Conservation (phyloP, 495 filamentous ascomycete genomes). For the Friedmanniomyces endolithicus region DNA sequence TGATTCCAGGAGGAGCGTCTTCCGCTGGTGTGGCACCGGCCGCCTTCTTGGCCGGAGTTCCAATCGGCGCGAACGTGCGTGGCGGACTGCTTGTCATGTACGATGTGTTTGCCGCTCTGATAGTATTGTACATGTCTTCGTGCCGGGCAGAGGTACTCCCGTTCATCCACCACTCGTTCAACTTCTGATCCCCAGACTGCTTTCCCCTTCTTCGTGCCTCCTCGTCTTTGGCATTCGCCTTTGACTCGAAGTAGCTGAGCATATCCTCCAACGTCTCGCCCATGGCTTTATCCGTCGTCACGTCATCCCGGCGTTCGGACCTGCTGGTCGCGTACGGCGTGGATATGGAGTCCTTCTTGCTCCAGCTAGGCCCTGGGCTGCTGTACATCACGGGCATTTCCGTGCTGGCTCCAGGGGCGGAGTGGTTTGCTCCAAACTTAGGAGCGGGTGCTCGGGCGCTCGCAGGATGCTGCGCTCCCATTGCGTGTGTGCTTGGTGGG, state of each 20-base stretch:
- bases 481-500: background rate
- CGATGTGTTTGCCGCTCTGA: conserved; percentile 9
- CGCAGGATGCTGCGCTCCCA: background rate
- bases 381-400: conserved; percentile 3
- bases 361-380: conserved; percentile 9
- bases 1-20: background rate
- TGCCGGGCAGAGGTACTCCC: conserved; percentile 24
- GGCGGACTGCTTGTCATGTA: background rate
- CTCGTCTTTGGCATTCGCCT: background rate
- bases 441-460: background rate
- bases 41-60: background rate
- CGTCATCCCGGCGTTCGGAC: background rate
- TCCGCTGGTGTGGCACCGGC: background rate
- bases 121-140: conserved; percentile 20
- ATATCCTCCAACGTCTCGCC: conserved; percentile 4
- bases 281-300: conserved; percentile 15
- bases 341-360: background rate
- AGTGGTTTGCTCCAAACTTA: too few relatives aligned
- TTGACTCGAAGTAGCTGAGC: background rate
- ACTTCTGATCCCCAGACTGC: conserved; percentile 11
- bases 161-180: conserved; percentile 25
- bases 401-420: background rate
- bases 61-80: background rate
- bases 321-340: background rate
- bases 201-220: background rate